These are phyloP conservation scores for Zasmidium citrigriseum DNA, from an alignment of 2,329 filamentous ascomycete genomes.

Conservation along the genomic window DNA sequence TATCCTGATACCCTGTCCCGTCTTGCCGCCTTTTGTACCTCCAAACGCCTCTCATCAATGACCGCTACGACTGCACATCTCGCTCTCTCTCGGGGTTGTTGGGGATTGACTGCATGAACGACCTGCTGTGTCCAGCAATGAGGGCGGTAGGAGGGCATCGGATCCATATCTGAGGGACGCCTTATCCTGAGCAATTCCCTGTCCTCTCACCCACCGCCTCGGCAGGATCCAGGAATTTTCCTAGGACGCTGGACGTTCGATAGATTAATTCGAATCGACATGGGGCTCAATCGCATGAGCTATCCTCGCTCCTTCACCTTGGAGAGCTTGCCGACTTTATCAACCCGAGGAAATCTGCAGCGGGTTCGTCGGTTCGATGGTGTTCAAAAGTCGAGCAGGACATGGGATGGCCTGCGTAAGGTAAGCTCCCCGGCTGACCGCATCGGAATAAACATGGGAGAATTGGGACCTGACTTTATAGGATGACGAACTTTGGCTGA, in stretches of 20 bases:
- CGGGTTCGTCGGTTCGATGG: constrained; percentile 18
- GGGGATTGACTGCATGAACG: constrained; percentile 5
- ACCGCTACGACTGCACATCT: not conserved
- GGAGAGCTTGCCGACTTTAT: not conserved
- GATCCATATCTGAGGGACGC: not conserved
- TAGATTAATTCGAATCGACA: not conserved
- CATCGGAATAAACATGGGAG: not conserved
- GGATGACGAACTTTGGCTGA: constrained; percentile 72
- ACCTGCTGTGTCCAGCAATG: not conserved
- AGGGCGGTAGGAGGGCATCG: not conserved
- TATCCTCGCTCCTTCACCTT: constrained; percentile 1
- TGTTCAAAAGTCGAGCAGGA: constrained; percentile 14
- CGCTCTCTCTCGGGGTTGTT: not conserved
- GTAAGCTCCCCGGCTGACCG: not conserved
- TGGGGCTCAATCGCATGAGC: not conserved
- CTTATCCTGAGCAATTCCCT: not conserved
- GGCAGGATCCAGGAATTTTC: not conserved
- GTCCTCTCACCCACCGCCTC: not conserved
- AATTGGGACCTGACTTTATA: constrained; percentile 35
- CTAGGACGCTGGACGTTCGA: not conserved
- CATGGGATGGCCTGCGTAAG: constrained; percentile 21
- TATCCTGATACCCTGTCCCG: not conserved
- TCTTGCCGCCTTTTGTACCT: not conserved
- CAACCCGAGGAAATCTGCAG: not conserved
- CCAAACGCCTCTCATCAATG: not conserved